Conservation (phyloP, 1,284 basidiomycete genomes). For the Wallemia mellicola region DNA sequence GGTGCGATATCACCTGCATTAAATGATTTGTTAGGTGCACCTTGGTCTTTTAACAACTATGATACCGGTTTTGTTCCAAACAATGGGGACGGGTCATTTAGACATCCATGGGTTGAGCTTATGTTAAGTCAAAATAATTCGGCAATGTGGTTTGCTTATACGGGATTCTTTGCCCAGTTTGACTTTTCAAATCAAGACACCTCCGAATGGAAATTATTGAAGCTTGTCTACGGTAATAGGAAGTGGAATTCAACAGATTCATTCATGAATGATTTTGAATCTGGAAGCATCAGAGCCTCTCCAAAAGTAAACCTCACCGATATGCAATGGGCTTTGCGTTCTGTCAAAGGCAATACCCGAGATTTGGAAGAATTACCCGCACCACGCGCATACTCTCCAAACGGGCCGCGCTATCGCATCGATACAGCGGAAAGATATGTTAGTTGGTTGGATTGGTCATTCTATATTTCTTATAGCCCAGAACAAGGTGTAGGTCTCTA, state of each 20-base stretch:
- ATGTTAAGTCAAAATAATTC: neutral
- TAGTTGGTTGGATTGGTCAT: constrained; percentile 10
- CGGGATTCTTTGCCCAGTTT: constrained; percentile 26
- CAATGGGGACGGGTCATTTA: neutral
- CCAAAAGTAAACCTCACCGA: constrained; percentile 14
- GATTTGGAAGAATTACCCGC: constrained; percentile 32
- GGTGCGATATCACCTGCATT: neutral
- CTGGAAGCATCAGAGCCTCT: constrained; percentile 23
- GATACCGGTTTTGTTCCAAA: neutral
- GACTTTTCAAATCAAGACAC: constrained; percentile 28
- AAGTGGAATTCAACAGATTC: constrained; percentile 21
- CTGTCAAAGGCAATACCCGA: constrained; percentile 16
- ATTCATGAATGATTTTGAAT: constrained; percentile 24
- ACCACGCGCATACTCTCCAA: constrained; percentile 28
- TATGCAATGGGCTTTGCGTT: constrained; percentile 22
- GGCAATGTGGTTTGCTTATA: neutral
- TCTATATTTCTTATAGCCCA: constrained; percentile 12
- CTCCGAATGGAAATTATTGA: constrained; percentile 22
- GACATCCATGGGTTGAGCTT: neutral
- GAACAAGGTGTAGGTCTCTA: constrained; percentile 26
- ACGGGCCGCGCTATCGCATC: constrained; percentile 27
- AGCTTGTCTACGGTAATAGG: constrained; percentile 30
- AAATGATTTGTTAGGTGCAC: neutral
- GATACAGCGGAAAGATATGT: constrained; percentile 25
- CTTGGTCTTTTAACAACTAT: neutral